Evolutionary conservation across 192 early-diverging fungal species (phyloP).

Genomic region (Umbelopsis isabellina): DNA sequence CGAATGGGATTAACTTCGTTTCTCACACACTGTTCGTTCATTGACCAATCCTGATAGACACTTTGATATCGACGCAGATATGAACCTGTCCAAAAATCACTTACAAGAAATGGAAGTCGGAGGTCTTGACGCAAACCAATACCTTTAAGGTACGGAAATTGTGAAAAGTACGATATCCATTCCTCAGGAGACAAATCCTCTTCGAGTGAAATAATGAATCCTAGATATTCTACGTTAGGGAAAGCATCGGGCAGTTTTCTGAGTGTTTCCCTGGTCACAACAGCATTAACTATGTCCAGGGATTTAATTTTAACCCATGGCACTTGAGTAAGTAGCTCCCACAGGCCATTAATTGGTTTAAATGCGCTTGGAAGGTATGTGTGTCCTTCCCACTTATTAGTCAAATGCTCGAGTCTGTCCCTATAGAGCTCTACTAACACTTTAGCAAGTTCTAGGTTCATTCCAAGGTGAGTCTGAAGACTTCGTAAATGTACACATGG

Average conservation of each 20-base stretch:
- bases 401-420: neutral
- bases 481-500: slow-evolving; percentile 6
- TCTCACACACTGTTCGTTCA: neutral
- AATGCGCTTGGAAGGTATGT: slow-evolving; percentile 7
- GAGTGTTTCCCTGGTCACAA: neutral
- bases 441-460: neutral
- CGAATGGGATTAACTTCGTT: neutral
- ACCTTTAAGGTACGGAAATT: slow-evolving; percentile 1
- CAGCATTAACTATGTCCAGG: slow-evolving; percentile 6
- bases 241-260: neutral
- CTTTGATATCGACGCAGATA: neutral
- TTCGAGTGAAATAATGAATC: neutral
- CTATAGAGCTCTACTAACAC: neutral
- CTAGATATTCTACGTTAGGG: neutral
- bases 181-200: slow-evolving; percentile 5
- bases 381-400: slow-evolving; percentile 15
- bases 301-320: slow-evolving; percentile 8
- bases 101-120: neutral
- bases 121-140: slow-evolving; percentile 12
- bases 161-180: slow-evolving; percentile 5
- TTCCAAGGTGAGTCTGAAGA: neutral
- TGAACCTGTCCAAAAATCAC: slow-evolving; percentile 3
- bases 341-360: neutral
- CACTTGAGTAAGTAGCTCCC: neutral
- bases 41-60: slow-evolving; percentile 18